Conservation (phyloP, 495 filamentous ascomycete genomes). For the Xylaria scruposa region DNA sequence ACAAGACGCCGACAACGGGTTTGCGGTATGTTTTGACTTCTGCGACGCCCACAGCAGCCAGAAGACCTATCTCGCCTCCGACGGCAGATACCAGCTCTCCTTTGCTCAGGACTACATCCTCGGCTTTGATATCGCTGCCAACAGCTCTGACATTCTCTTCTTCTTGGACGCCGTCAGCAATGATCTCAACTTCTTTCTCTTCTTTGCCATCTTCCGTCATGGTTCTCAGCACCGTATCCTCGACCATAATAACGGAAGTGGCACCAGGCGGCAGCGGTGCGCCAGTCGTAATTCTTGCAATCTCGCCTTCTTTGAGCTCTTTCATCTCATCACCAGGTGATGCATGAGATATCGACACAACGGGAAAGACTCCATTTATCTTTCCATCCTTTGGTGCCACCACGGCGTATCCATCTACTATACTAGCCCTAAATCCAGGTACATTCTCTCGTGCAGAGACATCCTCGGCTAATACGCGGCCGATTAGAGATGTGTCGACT, state of each 20-base stretch:
- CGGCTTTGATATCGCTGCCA: constrained; percentile 81
- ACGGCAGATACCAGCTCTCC: constrained; percentile 81
- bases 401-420: constrained; percentile 96
- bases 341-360: constrained; percentile 86
- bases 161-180: constrained; percentile 72
- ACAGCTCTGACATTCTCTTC: constrained; percentile 92
- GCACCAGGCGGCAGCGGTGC: constrained; percentile 89
- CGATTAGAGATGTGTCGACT: constrained; percentile 69
- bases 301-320: constrained; percentile 71
- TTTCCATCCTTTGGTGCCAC: constrained; percentile 64
- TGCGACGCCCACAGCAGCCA: constrained; percentile 80
- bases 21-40: constrained; percentile 78
- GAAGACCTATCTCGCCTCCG: constrained; percentile 88
- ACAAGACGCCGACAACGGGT: constrained; percentile 84
- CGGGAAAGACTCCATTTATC: constrained; percentile 80
- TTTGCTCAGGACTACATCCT: constrained; percentile 70
- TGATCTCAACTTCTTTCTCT: constrained; percentile 84
- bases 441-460: constrained; percentile 81
- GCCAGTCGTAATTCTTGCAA: constrained; percentile 91
- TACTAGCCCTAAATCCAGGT: constrained; percentile 92
- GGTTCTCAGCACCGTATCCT: constrained; percentile 80
- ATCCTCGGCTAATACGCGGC: constrained; percentile 81
- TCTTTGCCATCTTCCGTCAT: constrained; percentile 81
- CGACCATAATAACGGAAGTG: constrained; percentile 95
- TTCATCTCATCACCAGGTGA: constrained; percentile 62